phyloP scores from a whole-genome alignment of 768 basidiomycete genomes.

The Paxillus ammoniavirescens region DNA sequence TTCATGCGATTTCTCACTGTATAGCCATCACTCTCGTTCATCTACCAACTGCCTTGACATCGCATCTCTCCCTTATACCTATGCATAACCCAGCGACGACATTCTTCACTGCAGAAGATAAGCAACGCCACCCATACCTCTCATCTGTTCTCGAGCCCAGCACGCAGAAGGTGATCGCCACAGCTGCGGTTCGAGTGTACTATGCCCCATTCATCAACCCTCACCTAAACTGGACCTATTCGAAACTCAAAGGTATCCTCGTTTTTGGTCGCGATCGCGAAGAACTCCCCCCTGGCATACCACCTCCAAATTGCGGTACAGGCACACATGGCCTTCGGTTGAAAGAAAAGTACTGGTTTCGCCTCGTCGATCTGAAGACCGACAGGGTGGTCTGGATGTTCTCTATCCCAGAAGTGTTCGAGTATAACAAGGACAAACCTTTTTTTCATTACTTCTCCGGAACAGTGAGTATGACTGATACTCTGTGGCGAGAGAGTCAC shows the following conservation, averaged over 20 bases:
- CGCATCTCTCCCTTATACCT: constrained; percentile 4
- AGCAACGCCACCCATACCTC: constrained; percentile 38
- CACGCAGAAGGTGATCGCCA: constrained; percentile 49
- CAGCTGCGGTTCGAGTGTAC: constrained; percentile 57
- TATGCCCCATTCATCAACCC: constrained; percentile 51
- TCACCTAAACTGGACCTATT: constrained; percentile 56
- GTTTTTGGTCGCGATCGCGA: constrained; percentile 46
- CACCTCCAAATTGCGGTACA: constrained; percentile 19
- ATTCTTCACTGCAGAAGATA: constrained; percentile 37
- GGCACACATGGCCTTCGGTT: constrained; percentile 22
- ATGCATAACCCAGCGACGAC: constrained; percentile 32
- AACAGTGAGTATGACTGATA: constrained; percentile 52
- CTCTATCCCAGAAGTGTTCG: constrained; percentile 54
- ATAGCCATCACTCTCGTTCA: constrained; percentile 20
- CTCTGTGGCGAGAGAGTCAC: background rate
- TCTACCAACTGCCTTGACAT: constrained; percentile 2
- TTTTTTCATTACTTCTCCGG: constrained; percentile 93
- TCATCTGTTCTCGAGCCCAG: constrained; percentile 38
- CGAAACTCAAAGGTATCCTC: constrained; percentile 58
- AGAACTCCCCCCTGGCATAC: constrained; percentile 20
- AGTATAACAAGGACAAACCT: constrained; percentile 81
- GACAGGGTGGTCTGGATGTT: constrained; percentile 69
- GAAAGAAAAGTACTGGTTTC: constrained; percentile 56
- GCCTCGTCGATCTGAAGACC: constrained; percentile 55
- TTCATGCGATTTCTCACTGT: constrained; percentile 15